These are phyloP conservation scores for Chamaenerion angustifolium DNA, from an alignment of 345 rosid genomes.

Conservation along the genomic window DNA sequence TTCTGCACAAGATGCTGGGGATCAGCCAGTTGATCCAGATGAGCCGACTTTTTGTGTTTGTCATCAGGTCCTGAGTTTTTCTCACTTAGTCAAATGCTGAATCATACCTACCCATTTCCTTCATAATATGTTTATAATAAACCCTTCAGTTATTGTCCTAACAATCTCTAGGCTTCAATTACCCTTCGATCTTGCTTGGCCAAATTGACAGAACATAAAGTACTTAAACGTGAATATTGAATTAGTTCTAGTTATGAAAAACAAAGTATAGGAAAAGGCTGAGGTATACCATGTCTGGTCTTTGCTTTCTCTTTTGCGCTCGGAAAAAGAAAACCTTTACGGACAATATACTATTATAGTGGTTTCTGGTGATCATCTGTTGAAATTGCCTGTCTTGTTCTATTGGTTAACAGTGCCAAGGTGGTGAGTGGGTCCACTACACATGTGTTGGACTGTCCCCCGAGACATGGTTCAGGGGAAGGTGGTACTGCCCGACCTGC, in stretches of 20 bases:
- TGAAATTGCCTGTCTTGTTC: constrained; percentile 3
- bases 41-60: constrained; percentile 97
- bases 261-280: too few species aligned
- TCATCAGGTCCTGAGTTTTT: constrained; percentile 63
- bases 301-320: too few species aligned
- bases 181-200: too few species aligned
- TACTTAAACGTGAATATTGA: too few species aligned
- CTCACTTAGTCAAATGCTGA: neutral
- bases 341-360: too few species aligned
- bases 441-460: constrained; percentile 94
- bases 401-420: constrained; percentile 56
- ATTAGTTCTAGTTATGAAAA: too few species aligned
- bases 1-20: constrained; percentile 37
- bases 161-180: too few species aligned
- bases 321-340: too few species aligned
- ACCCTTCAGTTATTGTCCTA: too few species aligned
- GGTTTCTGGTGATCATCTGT: neutral
- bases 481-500: constrained; percentile 99
- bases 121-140: neutral
- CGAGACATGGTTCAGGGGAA: constrained; percentile 93
- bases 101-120: neutral
- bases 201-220: too few species aligned
- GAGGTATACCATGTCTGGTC: too few species aligned
- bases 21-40: constrained; percentile 92
- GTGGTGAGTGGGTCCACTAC: constrained; percentile 99